Percentiles rank a stretch among this genome's conserved stretches.
phyloP scores from a whole-genome alignment of 257 asterid genomes.

The Coffea eugenioides region DNA sequence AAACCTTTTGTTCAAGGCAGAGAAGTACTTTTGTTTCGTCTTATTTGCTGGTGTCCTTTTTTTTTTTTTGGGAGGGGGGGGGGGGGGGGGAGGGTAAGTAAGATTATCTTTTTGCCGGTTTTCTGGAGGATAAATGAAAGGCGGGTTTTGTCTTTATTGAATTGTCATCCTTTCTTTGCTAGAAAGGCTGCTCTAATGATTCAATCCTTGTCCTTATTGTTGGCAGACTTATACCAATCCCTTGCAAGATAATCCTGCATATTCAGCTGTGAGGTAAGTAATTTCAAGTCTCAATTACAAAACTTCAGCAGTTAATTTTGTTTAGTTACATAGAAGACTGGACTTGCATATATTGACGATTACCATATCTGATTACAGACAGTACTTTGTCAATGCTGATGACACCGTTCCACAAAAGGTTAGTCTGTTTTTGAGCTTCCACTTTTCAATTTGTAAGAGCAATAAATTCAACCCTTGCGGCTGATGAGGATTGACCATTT shows the following conservation, averaged over 20 bases:
- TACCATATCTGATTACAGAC: slow-evolving; percentile 39
- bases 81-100: no score
- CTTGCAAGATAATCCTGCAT: slow-evolving; percentile 79
- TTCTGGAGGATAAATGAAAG: no score
- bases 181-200: background rate
- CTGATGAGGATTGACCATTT: background rate
- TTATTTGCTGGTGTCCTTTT: background rate
- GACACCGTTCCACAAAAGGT: slow-evolving; percentile 84
- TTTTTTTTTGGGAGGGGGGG: no score
- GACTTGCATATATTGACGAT: background rate
- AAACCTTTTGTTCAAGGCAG: background rate
- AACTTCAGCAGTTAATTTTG: background rate
- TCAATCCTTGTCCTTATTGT: slow-evolving; percentile 3
- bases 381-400: slow-evolving; percentile 80
- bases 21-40: no score
- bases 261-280: slow-evolving; percentile 73
- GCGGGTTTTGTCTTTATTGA: no score
- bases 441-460: background rate
- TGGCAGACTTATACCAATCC: slow-evolving; percentile 80
- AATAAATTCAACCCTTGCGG: background rate
- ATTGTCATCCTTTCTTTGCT: background rate
- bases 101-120: no score
- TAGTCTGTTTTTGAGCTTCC: slow-evolving; percentile 19
- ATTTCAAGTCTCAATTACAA: background rate
- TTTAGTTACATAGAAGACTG: background rate